phyloP scores from a whole-genome alignment of 2,329 filamentous ascomycete genomes.

The Penicillium corylophilum region DNA sequence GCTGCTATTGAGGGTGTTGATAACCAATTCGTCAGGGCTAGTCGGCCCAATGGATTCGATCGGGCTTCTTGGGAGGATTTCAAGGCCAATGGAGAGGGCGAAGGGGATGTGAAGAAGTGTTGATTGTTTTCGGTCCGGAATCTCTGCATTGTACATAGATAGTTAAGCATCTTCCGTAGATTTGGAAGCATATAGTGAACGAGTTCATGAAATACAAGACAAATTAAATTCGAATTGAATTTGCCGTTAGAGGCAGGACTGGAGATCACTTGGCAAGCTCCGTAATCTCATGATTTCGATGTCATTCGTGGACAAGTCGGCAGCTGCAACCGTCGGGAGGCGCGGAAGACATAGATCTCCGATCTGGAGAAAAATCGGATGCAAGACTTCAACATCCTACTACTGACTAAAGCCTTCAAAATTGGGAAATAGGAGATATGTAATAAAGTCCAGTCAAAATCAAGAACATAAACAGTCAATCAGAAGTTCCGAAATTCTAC shows the following conservation, averaged over 20 bases:
- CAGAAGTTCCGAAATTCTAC: not conserved
- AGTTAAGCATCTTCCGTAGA: not conserved
- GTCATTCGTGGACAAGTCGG: not conserved
- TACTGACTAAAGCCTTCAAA: not conserved
- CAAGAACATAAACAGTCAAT: not conserved
- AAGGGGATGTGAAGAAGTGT: conserved; percentile 29
- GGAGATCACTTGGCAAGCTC: not conserved
- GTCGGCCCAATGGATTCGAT: conserved; percentile 55
- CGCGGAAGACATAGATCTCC: not conserved
- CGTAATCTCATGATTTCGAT: not conserved
- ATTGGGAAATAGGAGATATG: not conserved
- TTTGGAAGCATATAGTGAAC: not conserved
- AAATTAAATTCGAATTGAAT: not conserved
- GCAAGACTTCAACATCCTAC: not conserved
- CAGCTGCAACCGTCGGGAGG: conserved; percentile 2
- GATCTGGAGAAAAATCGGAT: not conserved
- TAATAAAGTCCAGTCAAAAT: not conserved
- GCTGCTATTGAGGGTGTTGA: conserved; percentile 49
- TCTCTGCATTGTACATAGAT: conserved; percentile 6
- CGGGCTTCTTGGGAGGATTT: conserved; percentile 48
- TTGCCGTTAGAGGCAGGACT: not conserved
- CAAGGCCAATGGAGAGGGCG: conserved; percentile 11
- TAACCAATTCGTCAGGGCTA: conserved; percentile 49
- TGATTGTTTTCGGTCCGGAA: conserved; percentile 1
- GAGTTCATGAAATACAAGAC: not conserved